These are phyloP conservation scores for Calocybe indica DNA, from an alignment of 768 basidiomycete species.

Conservation along the genomic window DNA sequence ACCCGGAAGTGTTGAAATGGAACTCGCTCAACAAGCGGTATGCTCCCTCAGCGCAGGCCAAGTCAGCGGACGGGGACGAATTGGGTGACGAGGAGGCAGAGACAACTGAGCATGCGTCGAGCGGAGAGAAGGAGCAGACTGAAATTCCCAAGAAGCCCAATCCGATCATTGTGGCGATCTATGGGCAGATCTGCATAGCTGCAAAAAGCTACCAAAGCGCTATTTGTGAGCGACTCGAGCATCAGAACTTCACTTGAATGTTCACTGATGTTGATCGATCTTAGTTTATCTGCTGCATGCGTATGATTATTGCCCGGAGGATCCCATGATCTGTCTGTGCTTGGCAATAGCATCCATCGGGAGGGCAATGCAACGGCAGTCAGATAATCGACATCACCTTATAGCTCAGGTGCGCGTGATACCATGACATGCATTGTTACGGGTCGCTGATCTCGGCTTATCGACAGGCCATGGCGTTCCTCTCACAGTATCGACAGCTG, in stretches of 20 bases:
- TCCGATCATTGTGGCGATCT: slow-evolving; percentile 64
- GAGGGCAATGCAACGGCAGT: slow-evolving; percentile 88
- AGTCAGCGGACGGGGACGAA: slow-evolving; percentile 35
- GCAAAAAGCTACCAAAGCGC: slow-evolving; percentile 88
- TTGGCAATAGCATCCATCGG: slow-evolving; percentile 84
- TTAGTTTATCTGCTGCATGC: slow-evolving; percentile 87
- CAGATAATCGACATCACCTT: slow-evolving; percentile 89
- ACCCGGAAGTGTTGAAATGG: slow-evolving; percentile 57
- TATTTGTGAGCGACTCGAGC: slow-evolving; percentile 55
- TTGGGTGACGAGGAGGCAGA: slow-evolving; percentile 21
- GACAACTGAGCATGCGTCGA: too few relatives aligned
- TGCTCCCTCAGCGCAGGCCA: slow-evolving; percentile 34
- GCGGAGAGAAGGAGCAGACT: slow-evolving; percentile 14
- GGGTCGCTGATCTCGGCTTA: background rate
- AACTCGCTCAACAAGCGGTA: slow-evolving; percentile 55
- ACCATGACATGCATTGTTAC: background rate
- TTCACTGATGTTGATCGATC: slow-evolving; percentile 1
- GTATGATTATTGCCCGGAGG: slow-evolving; percentile 76
- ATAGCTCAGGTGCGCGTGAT: slow-evolving; percentile 49
- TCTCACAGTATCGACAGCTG: slow-evolving; percentile 73
- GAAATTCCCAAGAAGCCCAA: slow-evolving; percentile 64
- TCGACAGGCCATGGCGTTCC: slow-evolving; percentile 75
- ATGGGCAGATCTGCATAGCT: slow-evolving; percentile 80
- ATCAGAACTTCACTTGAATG: background rate
- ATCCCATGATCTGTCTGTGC: slow-evolving; percentile 80